Conservation (phyloP, 192 early-diverging fungal species). For the Allomyces macrogynus region DNA sequence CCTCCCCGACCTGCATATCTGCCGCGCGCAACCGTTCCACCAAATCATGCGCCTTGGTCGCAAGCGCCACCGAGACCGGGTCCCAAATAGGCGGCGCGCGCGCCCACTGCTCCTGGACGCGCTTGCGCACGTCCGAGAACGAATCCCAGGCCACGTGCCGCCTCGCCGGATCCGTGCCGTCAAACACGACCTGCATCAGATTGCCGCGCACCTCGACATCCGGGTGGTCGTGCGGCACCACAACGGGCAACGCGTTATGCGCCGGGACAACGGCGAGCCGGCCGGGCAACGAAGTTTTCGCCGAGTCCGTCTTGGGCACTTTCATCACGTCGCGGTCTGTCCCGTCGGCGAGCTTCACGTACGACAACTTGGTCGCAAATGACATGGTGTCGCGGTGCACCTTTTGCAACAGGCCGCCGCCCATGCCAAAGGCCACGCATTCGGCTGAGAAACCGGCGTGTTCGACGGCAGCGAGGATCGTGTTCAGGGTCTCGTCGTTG, state of each 20-base stretch:
- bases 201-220: constrained; percentile 9
- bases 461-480: constrained; percentile 33
- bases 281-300: constrained; percentile 61
- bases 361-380: constrained; percentile 63
- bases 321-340: constrained; percentile 61
- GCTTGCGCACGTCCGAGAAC: constrained; percentile 32
- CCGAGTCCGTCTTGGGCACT: constrained; percentile 46
- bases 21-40: not conserved
- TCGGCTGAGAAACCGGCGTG: constrained; percentile 46
- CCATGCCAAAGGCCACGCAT: constrained; percentile 70
- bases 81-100: constrained; percentile 16
- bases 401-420: constrained; percentile 64
- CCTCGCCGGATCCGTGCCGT: constrained; percentile 11
- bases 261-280: constrained; percentile 25
- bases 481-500: constrained; percentile 21
- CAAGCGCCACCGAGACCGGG: constrained; percentile 12
- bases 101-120: constrained; percentile 36
- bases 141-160: constrained; percentile 24
- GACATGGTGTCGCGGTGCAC: constrained; percentile 70
- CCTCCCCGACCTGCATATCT: not conserved
- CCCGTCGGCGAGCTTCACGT: constrained; percentile 47
- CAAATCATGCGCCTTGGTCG: constrained; percentile 4
- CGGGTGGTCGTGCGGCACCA: constrained; percentile 6
- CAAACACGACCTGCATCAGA: constrained; percentile 38
- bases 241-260: constrained; percentile 8